These are phyloP conservation scores for Vigna reflexopilosa DNA, from an alignment of 306 rosid species.

Conservation along the genomic window DNA sequence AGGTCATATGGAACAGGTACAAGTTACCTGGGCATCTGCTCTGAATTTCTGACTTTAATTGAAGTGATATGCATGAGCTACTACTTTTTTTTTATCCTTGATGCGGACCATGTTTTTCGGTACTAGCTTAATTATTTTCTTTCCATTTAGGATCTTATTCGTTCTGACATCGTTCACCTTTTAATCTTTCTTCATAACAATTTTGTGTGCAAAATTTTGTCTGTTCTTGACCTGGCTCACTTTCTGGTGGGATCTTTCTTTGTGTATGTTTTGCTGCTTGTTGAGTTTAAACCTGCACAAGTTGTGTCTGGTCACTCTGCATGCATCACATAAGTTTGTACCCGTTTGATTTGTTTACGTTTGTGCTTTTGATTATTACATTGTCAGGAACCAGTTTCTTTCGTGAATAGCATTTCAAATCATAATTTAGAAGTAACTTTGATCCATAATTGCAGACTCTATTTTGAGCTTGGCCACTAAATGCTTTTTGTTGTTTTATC, in stretches of 20 bases:
- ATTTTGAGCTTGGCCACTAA: conserved; percentile 2
- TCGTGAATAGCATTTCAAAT: conserved; percentile 6
- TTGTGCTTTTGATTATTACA: conserved; percentile 19
- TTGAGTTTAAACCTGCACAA: conserved; percentile 10
- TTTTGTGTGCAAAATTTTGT: conserved; percentile 12
- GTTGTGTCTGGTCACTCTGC: conserved; percentile 10
- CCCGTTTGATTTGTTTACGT: conserved; percentile 9
- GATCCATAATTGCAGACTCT: conserved; percentile 12
- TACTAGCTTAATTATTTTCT: conserved; percentile 17
- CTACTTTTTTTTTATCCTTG: neutral
- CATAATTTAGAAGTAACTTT: neutral
- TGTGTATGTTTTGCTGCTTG: neutral
- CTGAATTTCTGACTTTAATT: conserved; percentile 19
- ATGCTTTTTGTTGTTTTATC: conserved; percentile 18
- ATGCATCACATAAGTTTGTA: conserved; percentile 14
- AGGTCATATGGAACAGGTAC: conserved; percentile 99
- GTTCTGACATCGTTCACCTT: conserved; percentile 8
- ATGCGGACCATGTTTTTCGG: conserved; percentile 10
- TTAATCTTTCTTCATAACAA: neutral
- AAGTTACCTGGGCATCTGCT: neutral
- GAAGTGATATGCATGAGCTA: neutral
- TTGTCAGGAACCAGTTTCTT: conserved; percentile 12
- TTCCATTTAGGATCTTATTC: conserved; percentile 9
- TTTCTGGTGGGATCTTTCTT: conserved; percentile 31
- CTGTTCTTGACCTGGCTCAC: conserved; percentile 13